Evolutionary conservation across 2,329 filamentous ascomycete species (phyloP).

Genomic region (Ophiocordyceps unilateralis): DNA sequence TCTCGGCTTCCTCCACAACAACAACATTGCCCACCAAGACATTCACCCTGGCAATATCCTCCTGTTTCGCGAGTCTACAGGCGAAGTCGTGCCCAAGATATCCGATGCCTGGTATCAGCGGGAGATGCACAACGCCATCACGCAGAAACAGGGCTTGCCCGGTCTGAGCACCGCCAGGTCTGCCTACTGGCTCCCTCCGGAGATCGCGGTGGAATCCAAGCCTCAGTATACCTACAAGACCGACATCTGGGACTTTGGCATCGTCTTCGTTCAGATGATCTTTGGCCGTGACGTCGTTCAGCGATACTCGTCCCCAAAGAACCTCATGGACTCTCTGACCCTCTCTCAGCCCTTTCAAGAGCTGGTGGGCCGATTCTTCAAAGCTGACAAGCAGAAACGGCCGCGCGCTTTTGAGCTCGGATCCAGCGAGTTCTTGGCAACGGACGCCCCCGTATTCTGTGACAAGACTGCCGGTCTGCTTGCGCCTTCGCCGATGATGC

Average conservation of each 20-base stretch:
- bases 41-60: conserved; percentile 69
- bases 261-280: conserved; percentile 85
- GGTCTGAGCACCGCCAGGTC: conserved; percentile 48
- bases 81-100: conserved; percentile 56
- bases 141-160: conserved; percentile 32
- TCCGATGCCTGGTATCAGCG: conserved; percentile 57
- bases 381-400: conserved; percentile 64
- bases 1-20: conserved; percentile 70
- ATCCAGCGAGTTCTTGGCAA: conserved; percentile 49
- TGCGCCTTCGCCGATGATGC: conserved; percentile 23
- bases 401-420: conserved; percentile 62
- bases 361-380: conserved; percentile 71
- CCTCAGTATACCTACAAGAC: conserved; percentile 57
- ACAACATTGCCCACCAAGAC: conserved; percentile 68
- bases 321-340: conserved; percentile 51
- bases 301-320: conserved; percentile 63
- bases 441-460: conserved; percentile 40
- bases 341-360: conserved; percentile 65
- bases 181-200: conserved; percentile 69
- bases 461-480: conserved; percentile 24
- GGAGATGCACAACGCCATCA: conserved; percentile 44
- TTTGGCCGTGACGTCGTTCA: conserved; percentile 65
- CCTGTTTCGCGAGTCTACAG: conserved; percentile 50
- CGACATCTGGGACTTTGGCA: conserved; percentile 88
- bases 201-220: conserved; percentile 46